Evolutionary conservation across 352 stramenopile genomes (phyloP).

Genomic region (Globisporangium paddicum): DNA sequence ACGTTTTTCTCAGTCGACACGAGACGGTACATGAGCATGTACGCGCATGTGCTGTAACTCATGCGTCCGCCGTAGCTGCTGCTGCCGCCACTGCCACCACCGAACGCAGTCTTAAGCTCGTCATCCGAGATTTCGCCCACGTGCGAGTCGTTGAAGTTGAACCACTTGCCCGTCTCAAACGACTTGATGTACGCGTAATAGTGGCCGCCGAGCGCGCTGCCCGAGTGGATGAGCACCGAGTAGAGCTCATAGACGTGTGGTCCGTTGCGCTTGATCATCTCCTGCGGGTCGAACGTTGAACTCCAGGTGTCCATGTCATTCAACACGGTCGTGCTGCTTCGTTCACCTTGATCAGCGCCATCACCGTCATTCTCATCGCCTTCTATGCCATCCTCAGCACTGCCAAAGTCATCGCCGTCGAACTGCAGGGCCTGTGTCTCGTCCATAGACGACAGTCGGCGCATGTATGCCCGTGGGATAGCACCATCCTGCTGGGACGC

Average conservation of each 20-base stretch:
- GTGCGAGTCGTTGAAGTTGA: slow-evolving; percentile 86
- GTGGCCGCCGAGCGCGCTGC: slow-evolving; percentile 89
- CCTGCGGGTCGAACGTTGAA: slow-evolving; percentile 54
- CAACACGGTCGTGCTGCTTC: slow-evolving; percentile 1
- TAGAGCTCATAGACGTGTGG: slow-evolving; percentile 90
- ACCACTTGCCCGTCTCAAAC: slow-evolving; percentile 77
- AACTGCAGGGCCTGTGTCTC: slow-evolving; percentile 54
- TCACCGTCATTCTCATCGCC: slow-evolving; percentile 11
- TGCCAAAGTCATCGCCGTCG: slow-evolving; percentile 11
- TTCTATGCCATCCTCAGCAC: slow-evolving; percentile 8
- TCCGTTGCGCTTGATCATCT: slow-evolving; percentile 55
- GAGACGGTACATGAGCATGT: slow-evolving; percentile 90
- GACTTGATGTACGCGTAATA: slow-evolving; percentile 95
- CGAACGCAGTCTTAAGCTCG: slow-evolving; percentile 74
- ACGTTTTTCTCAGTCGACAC: slow-evolving; percentile 65
- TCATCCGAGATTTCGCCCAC: slow-evolving; percentile 74
- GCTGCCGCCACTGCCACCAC: slow-evolving; percentile 38
- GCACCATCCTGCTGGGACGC: slow-evolving; percentile 15
- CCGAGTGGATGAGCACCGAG: slow-evolving; percentile 90
- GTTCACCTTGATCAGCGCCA: slow-evolving; percentile 9
- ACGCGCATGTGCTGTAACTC: slow-evolving; percentile 80
- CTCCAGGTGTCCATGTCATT: slow-evolving; percentile 61
- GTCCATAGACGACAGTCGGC: slow-evolving; percentile 72
- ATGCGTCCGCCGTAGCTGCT: slow-evolving; percentile 47
- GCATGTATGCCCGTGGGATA: slow-evolving; percentile 14